phyloP scores from a whole-genome alignment of 345 rosid species.

The Aegle marmelos region DNA sequence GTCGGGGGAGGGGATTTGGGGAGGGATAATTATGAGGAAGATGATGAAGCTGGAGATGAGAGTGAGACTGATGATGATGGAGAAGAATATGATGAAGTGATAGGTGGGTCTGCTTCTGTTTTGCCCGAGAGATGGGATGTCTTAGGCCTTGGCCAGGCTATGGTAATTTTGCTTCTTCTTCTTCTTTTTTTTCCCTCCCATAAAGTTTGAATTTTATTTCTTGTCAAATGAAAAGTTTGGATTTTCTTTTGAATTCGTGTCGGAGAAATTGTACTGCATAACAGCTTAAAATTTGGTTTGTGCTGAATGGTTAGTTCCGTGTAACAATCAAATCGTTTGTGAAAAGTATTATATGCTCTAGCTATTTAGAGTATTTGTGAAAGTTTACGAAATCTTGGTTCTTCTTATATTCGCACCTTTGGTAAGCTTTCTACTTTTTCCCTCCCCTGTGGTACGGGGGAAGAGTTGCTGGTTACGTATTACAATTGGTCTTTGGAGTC shows the following conservation, averaged over 20 bases:
- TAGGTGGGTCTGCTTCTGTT: constrained; percentile 23
- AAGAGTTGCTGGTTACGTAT: not conserved
- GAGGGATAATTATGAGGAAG: constrained; percentile 33
- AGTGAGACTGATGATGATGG: constrained; percentile 32
- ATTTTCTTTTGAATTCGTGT: no score
- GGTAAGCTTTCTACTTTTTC: no score
- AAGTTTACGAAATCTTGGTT: no score
- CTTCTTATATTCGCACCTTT: no score
- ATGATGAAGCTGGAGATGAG: constrained; percentile 34
- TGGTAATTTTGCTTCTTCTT: constrained; percentile 41
- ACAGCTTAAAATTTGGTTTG: not conserved
- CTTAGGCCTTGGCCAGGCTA: constrained; percentile 96
- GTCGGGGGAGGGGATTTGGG: constrained; percentile 31
- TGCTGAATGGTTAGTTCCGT: not conserved
- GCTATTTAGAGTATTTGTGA: not conserved
- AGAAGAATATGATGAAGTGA: constrained; percentile 35
- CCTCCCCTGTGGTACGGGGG: not conserved
- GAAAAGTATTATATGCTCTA: not conserved
- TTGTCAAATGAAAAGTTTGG: not conserved
- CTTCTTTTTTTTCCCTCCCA: not conserved
- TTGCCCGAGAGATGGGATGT: constrained; percentile 90
- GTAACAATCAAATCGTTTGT: not conserved
- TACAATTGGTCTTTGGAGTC: not conserved
- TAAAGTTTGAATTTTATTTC: not conserved
- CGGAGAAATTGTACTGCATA: not conserved